Evolutionary conservation across 108 stramenopile species (phyloP), one percentile per base, ranked within the genome.

Genomic region (Mayamaea pseudoterrestris): DNA sequence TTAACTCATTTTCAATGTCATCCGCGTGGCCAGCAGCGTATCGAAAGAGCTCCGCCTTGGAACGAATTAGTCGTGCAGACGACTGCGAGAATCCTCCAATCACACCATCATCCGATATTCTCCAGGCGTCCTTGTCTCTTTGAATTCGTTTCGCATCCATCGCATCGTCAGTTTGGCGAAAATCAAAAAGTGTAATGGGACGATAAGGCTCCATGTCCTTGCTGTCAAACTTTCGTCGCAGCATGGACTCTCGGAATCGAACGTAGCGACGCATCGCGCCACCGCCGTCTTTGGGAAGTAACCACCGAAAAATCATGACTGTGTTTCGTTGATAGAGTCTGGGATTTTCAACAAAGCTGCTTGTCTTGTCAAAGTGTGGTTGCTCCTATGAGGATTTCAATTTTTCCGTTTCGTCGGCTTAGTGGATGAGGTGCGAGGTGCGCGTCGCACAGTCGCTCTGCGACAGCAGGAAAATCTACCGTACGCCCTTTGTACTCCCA

Each of bases 81-180:
- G 5, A 66, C 30, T 27, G 61, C 11, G 72, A 73, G 45, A 53
- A 84, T 7, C 88, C 88, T 14, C 79, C 88, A 63, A 90, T 90
- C 28, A 82, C 75, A 0, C 71, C 66, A 57, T 90, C 88, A 51
- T 90, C 83, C 12, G 76, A 75, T 26, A 73, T 67, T 55, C 80
- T 71, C 88, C 88, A 90, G 5, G 76, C 76, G 41, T 57, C 50
- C 9, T 58, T 45, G 7, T 48, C 32, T 41, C 32, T 40, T 36
- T 57, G 53, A n/a, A 60, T 55, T 26, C 12, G 35, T 1, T 52
- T 55, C 7, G 83, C 68, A 61, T 89, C 87, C 13, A 61, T 59
- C n/a, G 73, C 83, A 68, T 90, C 87, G 39, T 74, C 55, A 16
- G 4, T 41, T n/a, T 56, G 32, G 11, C 66, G 61, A 57, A 90